These are phyloP conservation scores for Solanum arcanum DNA, from an alignment of 257 asterid genomes.

Conservation along the genomic window DNA sequence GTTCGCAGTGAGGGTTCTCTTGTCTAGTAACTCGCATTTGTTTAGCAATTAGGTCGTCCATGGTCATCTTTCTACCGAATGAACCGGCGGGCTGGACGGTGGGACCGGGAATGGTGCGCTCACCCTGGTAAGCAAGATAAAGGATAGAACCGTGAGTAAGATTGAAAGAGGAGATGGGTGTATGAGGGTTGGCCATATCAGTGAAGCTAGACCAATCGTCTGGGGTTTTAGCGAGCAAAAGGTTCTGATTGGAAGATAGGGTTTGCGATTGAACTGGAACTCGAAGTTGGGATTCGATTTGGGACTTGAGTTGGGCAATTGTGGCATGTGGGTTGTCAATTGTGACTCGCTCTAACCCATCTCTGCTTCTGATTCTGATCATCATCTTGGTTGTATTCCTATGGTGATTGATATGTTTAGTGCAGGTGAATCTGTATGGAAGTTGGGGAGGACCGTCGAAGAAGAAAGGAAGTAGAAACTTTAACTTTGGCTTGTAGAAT, in stretches of 20 bases:
- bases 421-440: neutral
- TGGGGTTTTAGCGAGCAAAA: slow-evolving; percentile 66
- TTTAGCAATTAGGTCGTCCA: slow-evolving; percentile 92
- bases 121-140: slow-evolving; percentile 77
- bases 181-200: slow-evolving; percentile 53
- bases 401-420: neutral
- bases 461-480: neutral
- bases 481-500: neutral
- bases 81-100: slow-evolving; percentile 66
- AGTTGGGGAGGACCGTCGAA: neutral
- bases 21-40: slow-evolving; percentile 89
- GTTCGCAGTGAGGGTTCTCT: slow-evolving; percentile 82
- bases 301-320: slow-evolving; percentile 50
- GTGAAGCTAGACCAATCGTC: slow-evolving; percentile 46
- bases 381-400: slow-evolving; percentile 37
- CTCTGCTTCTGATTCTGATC: slow-evolving; percentile 97
- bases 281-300: slow-evolving; percentile 65
- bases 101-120: slow-evolving; percentile 73
- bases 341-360: slow-evolving; percentile 87
- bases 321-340: slow-evolving; percentile 61
- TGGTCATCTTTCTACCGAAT: slow-evolving; percentile 93
- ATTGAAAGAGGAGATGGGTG: slow-evolving; percentile 36
- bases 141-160: slow-evolving; percentile 70
- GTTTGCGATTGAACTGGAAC: slow-evolving; percentile 71
- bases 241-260: slow-evolving; percentile 76